Evolutionary conservation across 495 filamentous ascomycete genomes (phyloP).

Genomic region (Daldinia concentrica): DNA sequence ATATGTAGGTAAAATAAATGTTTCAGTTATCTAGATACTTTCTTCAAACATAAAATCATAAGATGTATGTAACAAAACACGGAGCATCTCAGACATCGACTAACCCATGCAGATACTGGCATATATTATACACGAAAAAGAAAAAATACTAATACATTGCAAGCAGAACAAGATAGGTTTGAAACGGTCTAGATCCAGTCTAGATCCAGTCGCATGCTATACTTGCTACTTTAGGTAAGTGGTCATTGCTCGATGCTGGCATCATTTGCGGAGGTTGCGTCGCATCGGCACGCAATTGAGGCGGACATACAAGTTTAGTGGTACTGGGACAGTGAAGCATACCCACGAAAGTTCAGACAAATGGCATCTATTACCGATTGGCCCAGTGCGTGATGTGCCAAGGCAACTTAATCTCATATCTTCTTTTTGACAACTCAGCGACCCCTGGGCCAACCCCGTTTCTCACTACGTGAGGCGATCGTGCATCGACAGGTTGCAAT

Average conservation of each 20-base stretch:
- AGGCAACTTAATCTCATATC: slow-evolving; percentile 13
- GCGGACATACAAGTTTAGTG: neutral
- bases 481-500: slow-evolving; percentile 27
- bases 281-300: neutral
- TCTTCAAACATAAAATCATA: neutral
- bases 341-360: slow-evolving; percentile 28
- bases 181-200: slow-evolving; percentile 33
- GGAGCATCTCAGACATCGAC: neutral
- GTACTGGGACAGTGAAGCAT: neutral
- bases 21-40: neutral
- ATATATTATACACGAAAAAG: slow-evolving; percentile 14
- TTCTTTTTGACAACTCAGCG: slow-evolving; percentile 1
- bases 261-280: slow-evolving; percentile 1
- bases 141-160: slow-evolving; percentile 13
- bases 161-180: neutral
- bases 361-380: slow-evolving; percentile 23
- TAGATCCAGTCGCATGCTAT: slow-evolving; percentile 34
- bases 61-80: slow-evolving; percentile 11
- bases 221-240: slow-evolving; percentile 36
- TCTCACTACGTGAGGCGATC: slow-evolving; percentile 30
- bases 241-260: slow-evolving; percentile 7
- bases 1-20: too few species aligned
- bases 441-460: neutral
- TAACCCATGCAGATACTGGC: slow-evolving; percentile 33
- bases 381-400: slow-evolving; percentile 1